phyloP scores from a whole-genome alignment of 2,329 filamentous ascomycete species.

The Fusarium oxysporum region DNA sequence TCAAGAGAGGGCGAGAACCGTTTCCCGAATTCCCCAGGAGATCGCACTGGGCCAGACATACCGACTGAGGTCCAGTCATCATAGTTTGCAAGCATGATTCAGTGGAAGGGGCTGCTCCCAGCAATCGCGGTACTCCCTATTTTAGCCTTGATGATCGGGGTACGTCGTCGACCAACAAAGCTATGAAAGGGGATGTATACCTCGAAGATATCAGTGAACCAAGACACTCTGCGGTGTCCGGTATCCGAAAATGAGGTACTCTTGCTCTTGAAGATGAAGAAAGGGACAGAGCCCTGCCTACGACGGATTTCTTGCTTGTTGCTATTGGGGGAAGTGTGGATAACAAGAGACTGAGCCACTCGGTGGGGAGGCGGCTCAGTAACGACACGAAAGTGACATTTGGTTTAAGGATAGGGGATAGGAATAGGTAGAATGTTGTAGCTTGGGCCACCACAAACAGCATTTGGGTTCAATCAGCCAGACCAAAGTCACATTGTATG shows the following conservation, averaged over 20 bases:
- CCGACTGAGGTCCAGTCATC: conserved; percentile 12
- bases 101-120: not conserved
- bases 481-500: not conserved
- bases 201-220: not conserved
- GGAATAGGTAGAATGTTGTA: conserved; percentile 7
- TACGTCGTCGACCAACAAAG: not conserved
- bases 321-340: not conserved
- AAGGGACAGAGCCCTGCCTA: not conserved
- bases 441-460: not conserved
- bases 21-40: conserved; percentile 38
- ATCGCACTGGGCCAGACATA: conserved; percentile 31
- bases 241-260: not conserved
- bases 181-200: not conserved
- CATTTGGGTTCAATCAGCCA: not conserved
- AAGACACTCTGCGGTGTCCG: not conserved
- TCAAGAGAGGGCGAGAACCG: conserved; percentile 53
- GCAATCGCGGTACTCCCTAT: not conserved
- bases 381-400: conserved; percentile 8
- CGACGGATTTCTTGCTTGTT: not conserved
- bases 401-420: not conserved
- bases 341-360: conserved; percentile 31
- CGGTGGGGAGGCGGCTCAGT: conserved; percentile 45
- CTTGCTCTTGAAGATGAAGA: not conserved
- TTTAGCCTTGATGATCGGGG: not conserved
- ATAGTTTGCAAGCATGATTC: conserved; percentile 18